Percentiles rank a stretch among this genome's conserved stretches.
Evolutionary conservation across 2,329 filamentous ascomycete species (phyloP).

Genomic region (Fusarium robinianum): DNA sequence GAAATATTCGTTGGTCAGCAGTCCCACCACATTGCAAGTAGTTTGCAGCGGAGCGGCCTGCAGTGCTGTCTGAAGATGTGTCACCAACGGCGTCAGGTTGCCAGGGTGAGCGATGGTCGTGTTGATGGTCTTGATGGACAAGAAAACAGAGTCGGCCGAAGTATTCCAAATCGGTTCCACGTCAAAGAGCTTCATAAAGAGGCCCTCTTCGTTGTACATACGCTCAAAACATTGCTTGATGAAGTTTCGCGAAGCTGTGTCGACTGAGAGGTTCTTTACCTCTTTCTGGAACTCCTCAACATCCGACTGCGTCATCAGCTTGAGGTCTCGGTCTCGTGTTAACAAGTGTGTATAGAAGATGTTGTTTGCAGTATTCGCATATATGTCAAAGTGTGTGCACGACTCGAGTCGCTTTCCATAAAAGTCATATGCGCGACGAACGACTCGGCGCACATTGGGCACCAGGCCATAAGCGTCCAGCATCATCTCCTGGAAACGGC

Average conservation of each 20-base stretch:
- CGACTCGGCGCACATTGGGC: conserved; percentile 58
- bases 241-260: conserved; percentile 61
- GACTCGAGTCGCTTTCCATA: conserved; percentile 51
- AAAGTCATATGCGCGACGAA: conserved; percentile 57
- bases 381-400: conserved; percentile 54
- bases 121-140: conserved; percentile 53
- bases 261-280: conserved; percentile 52
- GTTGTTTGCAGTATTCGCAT: conserved; percentile 57
- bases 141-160: conserved; percentile 55
- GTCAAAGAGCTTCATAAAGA: conserved; percentile 61
- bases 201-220: conserved; percentile 57
- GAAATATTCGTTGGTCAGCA: conserved; percentile 63
- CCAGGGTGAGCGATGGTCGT: conserved; percentile 58
- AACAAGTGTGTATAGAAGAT: conserved; percentile 59
- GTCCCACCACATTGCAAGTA: conserved; percentile 60
- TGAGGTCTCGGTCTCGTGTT: conserved; percentile 58
- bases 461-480: conserved; percentile 60
- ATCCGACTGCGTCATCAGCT: conserved; percentile 57
- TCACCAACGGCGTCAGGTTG: conserved; percentile 58
- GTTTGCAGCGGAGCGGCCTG: conserved; percentile 53
- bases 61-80: conserved; percentile 54
- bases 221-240: conserved; percentile 65
- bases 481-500: conserved; percentile 62
- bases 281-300: conserved; percentile 59
- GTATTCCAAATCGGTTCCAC: conserved; percentile 59